A percentile compares a stretch with the other conserved stretches of the same genome.
Evolutionary conservation across 2,329 filamentous ascomycete genomes (phyloP).

Genomic region (Botrytis elliptica): DNA sequence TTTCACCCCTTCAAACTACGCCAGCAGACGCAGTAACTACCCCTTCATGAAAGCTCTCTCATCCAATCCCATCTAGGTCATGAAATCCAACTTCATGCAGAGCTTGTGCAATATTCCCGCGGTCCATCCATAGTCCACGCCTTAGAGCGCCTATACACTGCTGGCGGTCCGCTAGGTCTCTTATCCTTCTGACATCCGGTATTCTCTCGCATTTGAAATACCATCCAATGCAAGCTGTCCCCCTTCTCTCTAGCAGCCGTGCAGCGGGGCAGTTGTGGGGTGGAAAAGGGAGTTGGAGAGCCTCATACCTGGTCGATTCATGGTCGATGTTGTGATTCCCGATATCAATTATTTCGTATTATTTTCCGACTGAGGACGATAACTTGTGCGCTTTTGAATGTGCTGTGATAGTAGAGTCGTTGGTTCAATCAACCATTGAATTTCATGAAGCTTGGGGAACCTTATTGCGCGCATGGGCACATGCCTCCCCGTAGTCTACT

Average conservation of each 20-base stretch:
- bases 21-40: background rate
- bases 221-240: constrained; percentile 12
- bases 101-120: background rate
- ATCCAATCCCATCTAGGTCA: background rate
- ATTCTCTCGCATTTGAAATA: background rate
- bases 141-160: background rate
- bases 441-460: constrained; percentile 22
- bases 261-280: constrained; percentile 35
- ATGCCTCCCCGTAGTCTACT: constrained; percentile 24
- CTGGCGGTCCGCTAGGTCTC: background rate
- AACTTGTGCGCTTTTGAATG: constrained; percentile 16
- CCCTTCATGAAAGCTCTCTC: constrained; percentile 6
- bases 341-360: background rate
- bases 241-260: constrained; percentile 21
- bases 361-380: background rate
- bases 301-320: constrained; percentile 41
- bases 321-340: constrained; percentile 24
- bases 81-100: constrained; percentile 4
- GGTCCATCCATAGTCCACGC: background rate
- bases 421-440: constrained; percentile 14
- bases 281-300: constrained; percentile 28
- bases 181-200: background rate
- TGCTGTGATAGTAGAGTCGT: constrained; percentile 11
- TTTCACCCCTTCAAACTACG: background rate
- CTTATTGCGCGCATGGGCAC: constrained; percentile 20